A percentile compares a stretch with the other conserved stretches of the same genome.
phyloP scores from a whole-genome alignment of 768 basidiomycete species.

The Phaeotremella skinneri region DNA sequence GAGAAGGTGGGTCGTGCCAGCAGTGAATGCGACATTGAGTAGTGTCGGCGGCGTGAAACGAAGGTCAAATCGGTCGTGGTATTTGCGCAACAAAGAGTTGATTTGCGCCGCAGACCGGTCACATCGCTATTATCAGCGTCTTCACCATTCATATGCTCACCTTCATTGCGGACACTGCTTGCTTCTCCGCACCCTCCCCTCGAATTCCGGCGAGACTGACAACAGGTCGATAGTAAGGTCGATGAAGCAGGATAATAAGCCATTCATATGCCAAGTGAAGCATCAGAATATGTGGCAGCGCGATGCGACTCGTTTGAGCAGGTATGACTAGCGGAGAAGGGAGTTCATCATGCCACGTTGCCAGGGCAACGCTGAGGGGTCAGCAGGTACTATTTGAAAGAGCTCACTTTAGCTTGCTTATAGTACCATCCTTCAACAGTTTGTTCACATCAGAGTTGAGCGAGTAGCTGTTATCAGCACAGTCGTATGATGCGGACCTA shows the following conservation, averaged over 20 bases:
- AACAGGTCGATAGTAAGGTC: conserved; percentile 40
- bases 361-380: conserved; percentile 27
- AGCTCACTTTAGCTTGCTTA: conserved; percentile 42
- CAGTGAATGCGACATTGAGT: conserved; percentile 29
- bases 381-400: not conserved
- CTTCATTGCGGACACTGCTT: conserved; percentile 23
- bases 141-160: conserved; percentile 8
- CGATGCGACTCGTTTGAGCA: conserved; percentile 32
- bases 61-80: conserved; percentile 27
- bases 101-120: conserved; percentile 32
- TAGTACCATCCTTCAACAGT: conserved; percentile 19
- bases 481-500: conserved; percentile 14
- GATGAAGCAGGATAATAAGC: conserved; percentile 42
- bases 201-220: conserved; percentile 14
- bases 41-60: conserved; percentile 30
- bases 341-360: conserved; percentile 37
- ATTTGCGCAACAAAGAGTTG: conserved; percentile 24
- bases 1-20: conserved; percentile 37
- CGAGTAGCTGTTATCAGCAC: conserved; percentile 28
- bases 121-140: conserved; percentile 23
- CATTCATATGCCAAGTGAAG: conserved; percentile 42
- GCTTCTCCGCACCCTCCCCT: conserved; percentile 3
- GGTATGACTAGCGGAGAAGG: conserved; percentile 30
- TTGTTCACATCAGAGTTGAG: conserved; percentile 33
- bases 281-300: conserved; percentile 41